These are phyloP conservation scores for Abortiporus biennis DNA, from an alignment of 1,284 basidiomycete species.

Conservation along the genomic window DNA sequence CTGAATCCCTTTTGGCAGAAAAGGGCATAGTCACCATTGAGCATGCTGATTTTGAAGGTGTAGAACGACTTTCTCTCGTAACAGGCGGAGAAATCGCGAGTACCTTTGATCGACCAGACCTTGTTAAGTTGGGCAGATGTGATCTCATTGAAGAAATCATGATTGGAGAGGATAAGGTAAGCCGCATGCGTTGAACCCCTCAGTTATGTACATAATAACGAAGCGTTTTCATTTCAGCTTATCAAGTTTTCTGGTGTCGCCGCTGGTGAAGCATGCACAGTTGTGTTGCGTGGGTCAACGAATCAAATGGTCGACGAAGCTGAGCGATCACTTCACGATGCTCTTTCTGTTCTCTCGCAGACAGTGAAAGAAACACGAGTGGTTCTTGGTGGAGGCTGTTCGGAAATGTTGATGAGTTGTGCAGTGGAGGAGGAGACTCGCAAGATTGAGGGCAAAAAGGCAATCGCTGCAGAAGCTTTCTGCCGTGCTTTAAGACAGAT, in stretches of 20 bases:
- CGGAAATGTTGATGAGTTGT: conserved; percentile 97
- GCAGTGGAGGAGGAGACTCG: conserved; percentile 88
- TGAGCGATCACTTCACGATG: conserved; percentile 96
- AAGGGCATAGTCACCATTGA: conserved; percentile 96
- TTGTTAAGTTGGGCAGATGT: conserved; percentile 91
- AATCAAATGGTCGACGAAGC: conserved; percentile 99
- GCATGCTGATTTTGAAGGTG: conserved; percentile 99
- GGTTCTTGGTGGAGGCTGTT: conserved; percentile 93
- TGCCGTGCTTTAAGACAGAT: conserved; percentile 88
- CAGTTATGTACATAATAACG: background rate
- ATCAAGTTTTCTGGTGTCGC: conserved; percentile 99
- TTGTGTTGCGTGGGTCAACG: conserved; percentile 95
- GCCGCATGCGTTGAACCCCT: conserved; percentile 9
- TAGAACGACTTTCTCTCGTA: conserved; percentile 92
- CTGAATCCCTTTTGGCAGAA: conserved; percentile 90
- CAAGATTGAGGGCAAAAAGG: conserved; percentile 89
- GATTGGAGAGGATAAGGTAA: conserved; percentile 97
- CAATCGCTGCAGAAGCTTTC: conserved; percentile 92
- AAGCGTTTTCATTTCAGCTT: conserved; percentile 45
- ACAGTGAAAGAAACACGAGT: conserved; percentile 96
- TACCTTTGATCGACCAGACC: conserved; percentile 92
- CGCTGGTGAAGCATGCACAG: conserved; percentile 98
- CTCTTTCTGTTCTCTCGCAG: conserved; percentile 94
- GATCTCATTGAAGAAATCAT: conserved; percentile 98
- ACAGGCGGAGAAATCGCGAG: conserved; percentile 97